Evolutionary conservation across 306 rosid species (phyloP), one percentile per base, ranked within the genome.

Genomic region (Chamaecrista fasciculata): DNA sequence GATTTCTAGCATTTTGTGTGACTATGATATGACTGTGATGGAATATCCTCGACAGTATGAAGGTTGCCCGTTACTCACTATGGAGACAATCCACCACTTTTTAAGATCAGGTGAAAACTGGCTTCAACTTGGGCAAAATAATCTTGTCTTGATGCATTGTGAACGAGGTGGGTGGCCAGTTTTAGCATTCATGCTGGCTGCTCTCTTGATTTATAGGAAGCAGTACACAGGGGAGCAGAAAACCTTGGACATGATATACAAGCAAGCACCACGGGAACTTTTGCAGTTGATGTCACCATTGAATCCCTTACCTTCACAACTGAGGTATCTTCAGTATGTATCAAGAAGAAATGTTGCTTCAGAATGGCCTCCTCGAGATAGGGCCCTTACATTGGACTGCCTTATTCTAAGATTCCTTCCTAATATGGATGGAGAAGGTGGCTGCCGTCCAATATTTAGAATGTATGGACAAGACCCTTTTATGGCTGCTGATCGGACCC

Each of bases 101-200:
- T 75, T 95, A 78, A 89, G 95, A 71, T 95, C 99, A 47, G 76
- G 99, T 63, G 99, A 95, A 83, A 95, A 76, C 78, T 95, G 99
- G 99, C 92, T 87, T 47, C 87, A 86, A 63, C 96, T 95, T 23
- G 95, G 89, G 61, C 96, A 76, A 4, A 90, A 87, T 31, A 95
- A 95, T 62, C 68, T 89, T 50, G 84, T 95, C 75, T 79, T 95
- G 83, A 89, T 95, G 97, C 95, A 91, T 66, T 95, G 99, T 50
- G 97, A 95, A 58, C 79, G 92, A 69, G 96, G 95, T 21, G 99
- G 97, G 52, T 95, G 97, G 99, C 91, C 92, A 1, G 89, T 95
- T 50, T 83, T 95, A 79, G 97, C 95, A 7, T 95, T 90, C 85
- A 84, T 91, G 97, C 81, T 95, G 72, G 97, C 96, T 47, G 86